These are phyloP conservation scores for Fusarium sp. DNA, from an alignment of 2,329 filamentous ascomycete genomes.

Conservation along the genomic window DNA sequence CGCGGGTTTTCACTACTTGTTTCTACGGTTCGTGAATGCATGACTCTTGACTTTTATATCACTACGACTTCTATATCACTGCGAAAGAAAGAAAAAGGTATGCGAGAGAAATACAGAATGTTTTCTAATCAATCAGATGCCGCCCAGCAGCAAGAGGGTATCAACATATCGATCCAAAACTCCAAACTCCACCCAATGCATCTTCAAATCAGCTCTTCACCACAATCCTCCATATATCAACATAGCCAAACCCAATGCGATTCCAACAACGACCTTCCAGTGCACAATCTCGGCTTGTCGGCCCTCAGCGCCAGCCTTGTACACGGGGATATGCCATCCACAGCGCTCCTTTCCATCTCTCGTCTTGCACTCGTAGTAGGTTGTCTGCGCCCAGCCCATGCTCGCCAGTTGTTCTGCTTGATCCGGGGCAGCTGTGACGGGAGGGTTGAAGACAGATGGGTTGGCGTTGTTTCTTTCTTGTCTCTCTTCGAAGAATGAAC, in stretches of 20 bases:
- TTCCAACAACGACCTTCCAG: slow-evolving; percentile 28
- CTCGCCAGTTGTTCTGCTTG: slow-evolving; percentile 46
- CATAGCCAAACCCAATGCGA: slow-evolving; percentile 23
- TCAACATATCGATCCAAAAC: slow-evolving; percentile 33
- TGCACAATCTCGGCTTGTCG: slow-evolving; percentile 38
- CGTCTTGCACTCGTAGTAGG: slow-evolving; percentile 51
- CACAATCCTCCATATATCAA: slow-evolving; percentile 17
- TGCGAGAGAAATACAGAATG: not conserved
- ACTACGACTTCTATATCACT: not conserved
- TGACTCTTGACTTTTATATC: slow-evolving; percentile 6
- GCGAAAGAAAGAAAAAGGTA: not conserved
- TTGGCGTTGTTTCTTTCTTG: slow-evolving; percentile 33
- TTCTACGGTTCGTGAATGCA: slow-evolving; percentile 14
- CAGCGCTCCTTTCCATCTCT: slow-evolving; percentile 48
- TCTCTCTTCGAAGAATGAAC: slow-evolving; percentile 10
- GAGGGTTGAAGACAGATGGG: slow-evolving; percentile 45
- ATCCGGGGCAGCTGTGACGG: slow-evolving; percentile 50
- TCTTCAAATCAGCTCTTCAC: slow-evolving; percentile 2
- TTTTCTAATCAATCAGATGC: slow-evolving; percentile 11
- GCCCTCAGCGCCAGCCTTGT: slow-evolving; percentile 43
- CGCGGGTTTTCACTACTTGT: slow-evolving; percentile 1
- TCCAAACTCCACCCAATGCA: slow-evolving; percentile 31
- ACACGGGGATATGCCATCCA: slow-evolving; percentile 53
- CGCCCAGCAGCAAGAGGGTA: slow-evolving; percentile 37
- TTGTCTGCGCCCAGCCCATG: slow-evolving; percentile 50